Percentiles rank a stretch among this genome's conserved stretches.
Conservation (phyloP, 2,329 filamentous ascomycete species). For the Penicillium sumatraense region DNA sequence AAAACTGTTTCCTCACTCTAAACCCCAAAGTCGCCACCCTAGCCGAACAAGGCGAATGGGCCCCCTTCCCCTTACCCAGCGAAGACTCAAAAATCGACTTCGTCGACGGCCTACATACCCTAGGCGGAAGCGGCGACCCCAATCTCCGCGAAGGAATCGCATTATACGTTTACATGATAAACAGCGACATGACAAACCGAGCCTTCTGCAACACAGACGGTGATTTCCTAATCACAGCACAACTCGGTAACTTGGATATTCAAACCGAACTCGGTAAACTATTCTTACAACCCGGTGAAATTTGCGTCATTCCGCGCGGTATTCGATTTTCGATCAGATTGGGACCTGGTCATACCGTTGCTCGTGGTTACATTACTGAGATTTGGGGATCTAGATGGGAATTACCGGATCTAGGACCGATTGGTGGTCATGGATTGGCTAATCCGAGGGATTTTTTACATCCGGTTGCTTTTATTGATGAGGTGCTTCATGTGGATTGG, state of each 20-base stretch:
- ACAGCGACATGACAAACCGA: conserved; percentile 57
- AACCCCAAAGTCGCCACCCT: conserved; percentile 58
- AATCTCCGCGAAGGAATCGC: conserved; percentile 58
- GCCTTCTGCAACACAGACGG: conserved; percentile 65
- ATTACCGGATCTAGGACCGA: conserved; percentile 66
- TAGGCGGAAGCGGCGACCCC: conserved; percentile 60
- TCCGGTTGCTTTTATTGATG: conserved; percentile 61
- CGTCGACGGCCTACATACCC: conserved; percentile 57
- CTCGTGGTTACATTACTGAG: conserved; percentile 67
- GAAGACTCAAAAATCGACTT: conserved; percentile 56
- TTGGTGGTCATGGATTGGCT: conserved; percentile 68
- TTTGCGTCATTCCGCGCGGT: conserved; percentile 65
- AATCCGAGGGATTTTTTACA: conserved; percentile 66
- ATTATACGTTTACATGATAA: conserved; percentile 59
- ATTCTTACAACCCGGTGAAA: conserved; percentile 65
- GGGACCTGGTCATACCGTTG: conserved; percentile 54
- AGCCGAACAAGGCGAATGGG: conserved; percentile 60
- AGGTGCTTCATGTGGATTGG: conserved; percentile 58
- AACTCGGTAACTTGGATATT: conserved; percentile 65
- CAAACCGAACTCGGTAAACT: conserved; percentile 67
- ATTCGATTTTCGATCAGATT: conserved; percentile 62
- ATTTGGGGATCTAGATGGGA: conserved; percentile 65
- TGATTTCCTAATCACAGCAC: conserved; percentile 66
- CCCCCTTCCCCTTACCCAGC: conserved; percentile 57
- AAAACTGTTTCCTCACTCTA: conserved; percentile 36